Conservation (phyloP, 2,329 filamentous ascomycete species). For the Capronia americana region DNA sequence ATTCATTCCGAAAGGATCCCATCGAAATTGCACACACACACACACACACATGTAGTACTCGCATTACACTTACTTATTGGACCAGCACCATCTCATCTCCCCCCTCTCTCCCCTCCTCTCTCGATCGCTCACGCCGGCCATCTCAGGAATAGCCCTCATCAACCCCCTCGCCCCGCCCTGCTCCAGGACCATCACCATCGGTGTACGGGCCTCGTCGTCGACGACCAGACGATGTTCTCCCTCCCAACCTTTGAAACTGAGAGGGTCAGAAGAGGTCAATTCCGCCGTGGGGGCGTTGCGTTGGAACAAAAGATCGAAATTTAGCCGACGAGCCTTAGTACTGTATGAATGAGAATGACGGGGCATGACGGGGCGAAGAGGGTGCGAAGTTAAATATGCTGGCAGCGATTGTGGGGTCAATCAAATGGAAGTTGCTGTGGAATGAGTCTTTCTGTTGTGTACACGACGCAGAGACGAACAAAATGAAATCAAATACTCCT, state of each 20-base stretch:
- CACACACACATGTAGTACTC: too few relatives aligned
- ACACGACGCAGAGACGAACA: too few relatives aligned
- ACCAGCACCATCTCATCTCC: too few relatives aligned
- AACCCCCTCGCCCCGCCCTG: conserved; percentile 14
- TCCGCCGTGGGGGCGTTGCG: background rate
- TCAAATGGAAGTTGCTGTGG: too few relatives aligned
- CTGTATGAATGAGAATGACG: background rate
- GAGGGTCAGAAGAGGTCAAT: background rate
- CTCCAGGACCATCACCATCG: conserved; percentile 48
- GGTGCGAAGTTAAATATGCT: too few relatives aligned
- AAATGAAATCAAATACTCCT: too few relatives aligned
- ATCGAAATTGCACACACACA: too few relatives aligned
- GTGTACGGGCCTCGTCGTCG: background rate
- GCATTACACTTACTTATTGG: too few relatives aligned
- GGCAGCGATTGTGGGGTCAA: too few relatives aligned
- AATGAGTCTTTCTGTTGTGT: too few relatives aligned
- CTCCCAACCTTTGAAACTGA: background rate
- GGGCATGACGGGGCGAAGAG: background rate
- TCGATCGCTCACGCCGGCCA: background rate
- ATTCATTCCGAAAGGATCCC: too few relatives aligned
- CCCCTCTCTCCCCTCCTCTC: background rate
- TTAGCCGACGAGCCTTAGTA: conserved; percentile 16
- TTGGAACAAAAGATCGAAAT: background rate
- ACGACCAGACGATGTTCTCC: background rate
- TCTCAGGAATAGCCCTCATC: conserved; percentile 8